Conservation (phyloP, 768 basidiomycete species). For the Porphyrellus cyaneotinctus region DNA sequence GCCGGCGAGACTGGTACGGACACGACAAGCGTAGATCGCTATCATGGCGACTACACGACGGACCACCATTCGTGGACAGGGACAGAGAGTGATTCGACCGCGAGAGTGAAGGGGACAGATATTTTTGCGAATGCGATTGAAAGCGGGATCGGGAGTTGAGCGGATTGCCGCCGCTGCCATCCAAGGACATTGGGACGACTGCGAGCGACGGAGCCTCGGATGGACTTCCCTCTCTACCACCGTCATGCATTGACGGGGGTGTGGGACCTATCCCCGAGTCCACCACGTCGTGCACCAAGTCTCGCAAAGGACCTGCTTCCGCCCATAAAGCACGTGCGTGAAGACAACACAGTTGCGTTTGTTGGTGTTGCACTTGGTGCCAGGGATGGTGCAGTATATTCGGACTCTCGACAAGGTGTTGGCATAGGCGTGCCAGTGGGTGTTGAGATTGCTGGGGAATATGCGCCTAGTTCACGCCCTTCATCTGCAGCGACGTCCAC, state of each 20-base stretch:
- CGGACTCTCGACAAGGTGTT: slow-evolving; percentile 26
- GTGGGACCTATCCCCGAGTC: no score
- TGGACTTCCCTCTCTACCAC: slow-evolving; percentile 21
- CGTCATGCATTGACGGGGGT: slow-evolving; percentile 17
- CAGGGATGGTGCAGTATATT: no score
- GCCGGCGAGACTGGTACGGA: slow-evolving; percentile 29
- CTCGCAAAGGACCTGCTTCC: no score
- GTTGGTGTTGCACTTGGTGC: no score
- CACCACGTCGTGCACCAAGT: no score
- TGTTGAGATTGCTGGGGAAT: slow-evolving; percentile 12
- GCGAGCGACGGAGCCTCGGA: slow-evolving; percentile 39
- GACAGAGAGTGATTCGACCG: slow-evolving; percentile 42
- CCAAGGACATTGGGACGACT: slow-evolving; percentile 36
- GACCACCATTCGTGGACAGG: slow-evolving; percentile 23
- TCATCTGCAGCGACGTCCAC: slow-evolving; percentile 14
- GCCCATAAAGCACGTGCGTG: no score
- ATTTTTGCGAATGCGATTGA: slow-evolving; percentile 36
- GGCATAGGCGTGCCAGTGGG: neutral
- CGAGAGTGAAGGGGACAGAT: slow-evolving; percentile 29
- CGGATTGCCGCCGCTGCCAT: slow-evolving; percentile 19
- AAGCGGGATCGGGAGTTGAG: slow-evolving; percentile 25
- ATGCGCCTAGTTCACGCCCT: slow-evolving; percentile 20
- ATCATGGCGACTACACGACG: slow-evolving; percentile 35
- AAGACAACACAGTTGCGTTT: no score
- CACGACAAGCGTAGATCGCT: slow-evolving; percentile 36